Evolutionary conservation across 176 grass and related monocot species (phyloP), one percentile per base, ranked within the genome.

Genomic region (Urochloa ruziziensis): DNA sequence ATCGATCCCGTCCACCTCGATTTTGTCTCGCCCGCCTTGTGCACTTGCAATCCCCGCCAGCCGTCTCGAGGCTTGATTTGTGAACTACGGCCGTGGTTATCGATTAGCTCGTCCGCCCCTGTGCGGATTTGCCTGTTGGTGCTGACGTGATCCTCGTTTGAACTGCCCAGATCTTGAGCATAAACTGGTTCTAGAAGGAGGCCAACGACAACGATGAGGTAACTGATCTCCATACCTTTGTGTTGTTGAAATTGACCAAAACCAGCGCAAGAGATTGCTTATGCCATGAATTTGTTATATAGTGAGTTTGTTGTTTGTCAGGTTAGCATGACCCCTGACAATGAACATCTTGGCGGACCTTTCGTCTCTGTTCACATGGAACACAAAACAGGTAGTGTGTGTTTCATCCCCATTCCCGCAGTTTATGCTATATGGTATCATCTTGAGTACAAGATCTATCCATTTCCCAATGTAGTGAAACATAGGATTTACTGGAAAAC

Each of bases 181-280:
- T 94, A 48, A 99, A 99, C 80, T 99, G 96, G 96, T 99, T 99
- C 82, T 93, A 96, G 83, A 99, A 96, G 70, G 93, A 99, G 89
- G 87, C 93, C 39, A 96, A 94, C 74, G 91, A 88, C 62, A 94
- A 99, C 80, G 93, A 99, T 61, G 96, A 99, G 96, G 96, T 99
- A 72, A 30, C 69, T 48, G 62, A 87, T 73, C 23, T 74, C 73
- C 32, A 0, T 35, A 1, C 61, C 61, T n/a, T 57, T 49, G 5
- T 52, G 4, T 25, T 62, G 25, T 29, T 12, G 28, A 10, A 70
- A 24, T 60, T 67, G 1, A 32, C 49, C n/a, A 30, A 43, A 74
- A 30, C 5, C 2, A 66, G 21, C n/a, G n/a, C 29, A 42, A 35
- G 9, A 37, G 44, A 47, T 34, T 65, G 8, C 6, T 27, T 70